These are phyloP conservation scores for Neoascochyta sp. DNA, from an alignment of 2,329 filamentous ascomycete species.

Conservation along the genomic window DNA sequence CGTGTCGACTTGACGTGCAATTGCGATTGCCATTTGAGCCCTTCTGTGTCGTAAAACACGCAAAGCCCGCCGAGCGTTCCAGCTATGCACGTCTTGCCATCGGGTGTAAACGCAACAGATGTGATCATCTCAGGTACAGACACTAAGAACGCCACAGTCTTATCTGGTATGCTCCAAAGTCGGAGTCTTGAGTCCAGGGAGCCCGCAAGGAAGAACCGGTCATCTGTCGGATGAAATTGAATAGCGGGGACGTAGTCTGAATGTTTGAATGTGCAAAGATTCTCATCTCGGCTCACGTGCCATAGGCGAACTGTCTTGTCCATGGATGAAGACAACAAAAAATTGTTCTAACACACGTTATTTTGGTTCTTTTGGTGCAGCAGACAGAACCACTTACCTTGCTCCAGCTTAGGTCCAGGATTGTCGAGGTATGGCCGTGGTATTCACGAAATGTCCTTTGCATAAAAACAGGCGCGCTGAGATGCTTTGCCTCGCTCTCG, in stretches of 20 bases:
- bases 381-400: conserved; percentile 55
- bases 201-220: conserved; percentile 93
- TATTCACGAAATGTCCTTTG: conserved; percentile 76
- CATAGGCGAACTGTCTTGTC: conserved; percentile 94
- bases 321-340: conserved; percentile 92
- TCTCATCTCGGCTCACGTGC: conserved; percentile 83
- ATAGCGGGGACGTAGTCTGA: conserved; percentile 94
- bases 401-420: conserved; percentile 94
- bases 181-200: conserved; percentile 84
- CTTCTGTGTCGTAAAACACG: conserved; percentile 89
- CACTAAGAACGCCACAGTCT: conserved; percentile 78
- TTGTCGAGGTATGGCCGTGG: conserved; percentile 75
- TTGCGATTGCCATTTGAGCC: conserved; percentile 76
- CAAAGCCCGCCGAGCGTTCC: conserved; percentile 82
- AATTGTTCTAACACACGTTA: conserved; percentile 65
- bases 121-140: conserved; percentile 85
- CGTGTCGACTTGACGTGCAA: conserved; percentile 90
- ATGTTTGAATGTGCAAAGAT: conserved; percentile 89
- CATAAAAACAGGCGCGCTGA: conserved; percentile 88
- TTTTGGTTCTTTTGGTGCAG: neutral
- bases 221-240: conserved; percentile 88
- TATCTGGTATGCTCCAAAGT: conserved; percentile 96
- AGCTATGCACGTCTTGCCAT: conserved; percentile 84
- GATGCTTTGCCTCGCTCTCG: conserved; percentile 59
- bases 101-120: conserved; percentile 87